Evolutionary conservation across 176 grass and related monocot genomes (phyloP).

Genomic region (Tillandsia leiboldiana): DNA sequence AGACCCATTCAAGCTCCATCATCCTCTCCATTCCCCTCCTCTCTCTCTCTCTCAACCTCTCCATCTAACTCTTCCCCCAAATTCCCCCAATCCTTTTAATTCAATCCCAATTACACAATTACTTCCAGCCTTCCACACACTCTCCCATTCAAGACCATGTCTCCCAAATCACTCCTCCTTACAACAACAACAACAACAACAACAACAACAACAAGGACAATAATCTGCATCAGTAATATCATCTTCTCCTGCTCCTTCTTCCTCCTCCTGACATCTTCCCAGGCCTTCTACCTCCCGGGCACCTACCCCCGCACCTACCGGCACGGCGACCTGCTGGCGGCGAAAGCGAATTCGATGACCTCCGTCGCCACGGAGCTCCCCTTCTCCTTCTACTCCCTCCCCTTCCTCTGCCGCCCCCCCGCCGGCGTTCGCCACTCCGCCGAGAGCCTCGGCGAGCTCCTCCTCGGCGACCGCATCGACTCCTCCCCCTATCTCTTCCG

Average conservation of each 20-base stretch:
- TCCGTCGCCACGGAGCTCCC: constrained; percentile 49
- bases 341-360: constrained; percentile 61
- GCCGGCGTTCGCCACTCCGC: constrained; percentile 34
- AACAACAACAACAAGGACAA: background rate
- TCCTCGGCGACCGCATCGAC: constrained; percentile 63
- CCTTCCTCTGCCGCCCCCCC: constrained; percentile 34
- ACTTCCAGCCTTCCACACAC: no score
- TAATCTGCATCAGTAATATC: background rate
- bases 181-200: background rate
- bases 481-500: constrained; percentile 53
- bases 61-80: background rate
- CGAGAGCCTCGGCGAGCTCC: constrained; percentile 64
- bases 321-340: constrained; percentile 25
- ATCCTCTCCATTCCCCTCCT: no score
- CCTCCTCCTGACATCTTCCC: background rate
- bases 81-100: background rate
- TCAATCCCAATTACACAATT: background rate
- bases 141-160: background rate
- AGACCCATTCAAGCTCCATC: no score
- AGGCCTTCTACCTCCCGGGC: constrained; percentile 53
- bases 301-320: constrained; percentile 47
- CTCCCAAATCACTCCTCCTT: background rate
- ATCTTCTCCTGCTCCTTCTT: constrained; percentile 14
- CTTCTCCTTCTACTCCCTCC: constrained; percentile 53
- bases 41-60: background rate